Evolutionary conservation across 2,329 filamentous ascomycete species (phyloP), one percentile per base, ranked within the genome.

Genomic region (Biscogniauxia marginata): DNA sequence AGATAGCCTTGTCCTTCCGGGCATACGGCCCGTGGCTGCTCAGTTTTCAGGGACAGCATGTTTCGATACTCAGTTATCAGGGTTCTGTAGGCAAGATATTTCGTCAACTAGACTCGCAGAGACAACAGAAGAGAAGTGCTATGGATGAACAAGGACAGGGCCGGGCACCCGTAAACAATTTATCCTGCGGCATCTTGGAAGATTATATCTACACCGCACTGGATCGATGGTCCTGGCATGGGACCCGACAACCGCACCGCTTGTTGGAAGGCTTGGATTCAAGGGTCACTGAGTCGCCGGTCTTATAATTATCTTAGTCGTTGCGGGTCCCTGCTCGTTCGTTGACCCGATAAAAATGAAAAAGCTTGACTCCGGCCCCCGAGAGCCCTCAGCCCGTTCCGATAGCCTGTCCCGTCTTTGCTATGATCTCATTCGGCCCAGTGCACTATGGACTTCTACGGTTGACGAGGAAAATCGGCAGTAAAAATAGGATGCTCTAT

Each of bases 1-100:
- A 55, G 19, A 30, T 52, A 54, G 16, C 44, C 45, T 22, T 55
- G 53, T 47, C 55, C 49, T 22, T 55, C 53, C 7, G 49, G 30
- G 16, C 30, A 22, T 16, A 16, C 30, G 13, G 9, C 30, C 30
- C 9, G 30, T 16, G 30, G 30, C 30, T 39, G 30, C n/a, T 49
- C 18, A 49, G 24, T 11, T 7, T 25, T 25, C 19, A 4, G 16
- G 22, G 19, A 11, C 7, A 19, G 4, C 46, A 49, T n/a, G 8
- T 18, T 25, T 22, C 30, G 11, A 39, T 39, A n/a, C 9, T 51
- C 22, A 45, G 49, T 45, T 50, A 34, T 46, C 44, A n/a, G 20
- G n/a, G 46, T 21, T 46, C 18, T 43, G 34, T 11, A 53, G 45
- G 39, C 34, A 19, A 49, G 45, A 6, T 8, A 4, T 8, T 39